Evolutionary conservation across 1,284 basidiomycete species (phyloP), one percentile per base, ranked within the genome.

Genomic region (Sanghuangporus baumii): DNA sequence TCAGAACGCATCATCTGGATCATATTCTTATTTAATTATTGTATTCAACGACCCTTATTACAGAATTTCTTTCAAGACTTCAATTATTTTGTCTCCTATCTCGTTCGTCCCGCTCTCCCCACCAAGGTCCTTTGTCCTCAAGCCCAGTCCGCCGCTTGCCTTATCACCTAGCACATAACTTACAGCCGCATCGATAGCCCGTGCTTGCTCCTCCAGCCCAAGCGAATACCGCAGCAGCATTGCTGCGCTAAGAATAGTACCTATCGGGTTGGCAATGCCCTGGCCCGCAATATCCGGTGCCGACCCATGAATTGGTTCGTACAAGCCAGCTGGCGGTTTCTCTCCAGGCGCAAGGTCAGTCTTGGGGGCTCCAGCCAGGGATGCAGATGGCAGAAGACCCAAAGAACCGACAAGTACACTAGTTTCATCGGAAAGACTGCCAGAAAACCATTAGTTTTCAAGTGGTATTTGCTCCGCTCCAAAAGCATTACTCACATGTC

Each of bases 371-470:
- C 94, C 95, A 6, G 95, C 92, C 14, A 98, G 84, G 9, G 95
- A 98, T 9, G 96, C 96, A 9, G 96, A 98, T 18, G 97, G 96
- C 12, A 99, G 82, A 23, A 99, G 84, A 62, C 97, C 97, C 6
- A 99, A 87, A 36, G 97, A 97, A 26, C 97, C 97, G 31, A 96
- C 97, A 71, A 99, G 98, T 67, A 99, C 94, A 68, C 95, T 98
- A 16, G 90, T 88, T 76, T 99, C 94, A 74, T 98, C 96, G 11
- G 94, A 96, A 60, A 98, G 84, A 71, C 95, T 97, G 61, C 46
- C 59, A n/a, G 43, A 46, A 46, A n/a, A 23, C 16, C 20, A 50
- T 46, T 60, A 66, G 16, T 50, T 52, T 47, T 52, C 47, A 43
- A 57, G 36, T 34, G 14, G 61, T 31, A 58, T 46, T 41, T n/a